phyloP scores from a whole-genome alignment of 306 rosid genomes.

The Cyclanthera cordifolia region DNA sequence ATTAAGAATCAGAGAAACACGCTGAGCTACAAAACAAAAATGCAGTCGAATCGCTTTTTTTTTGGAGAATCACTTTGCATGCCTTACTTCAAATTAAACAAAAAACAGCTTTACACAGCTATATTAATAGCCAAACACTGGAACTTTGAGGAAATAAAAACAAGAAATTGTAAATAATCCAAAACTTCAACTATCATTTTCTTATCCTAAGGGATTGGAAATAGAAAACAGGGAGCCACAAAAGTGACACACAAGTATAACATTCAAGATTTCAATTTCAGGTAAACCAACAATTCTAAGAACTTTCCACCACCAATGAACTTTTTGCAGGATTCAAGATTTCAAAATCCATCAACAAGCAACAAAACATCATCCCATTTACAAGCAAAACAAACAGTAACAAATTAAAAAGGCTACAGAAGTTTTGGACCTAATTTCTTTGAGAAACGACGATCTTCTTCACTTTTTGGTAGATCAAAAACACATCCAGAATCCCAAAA shows the following conservation, averaged over 20 bases:
- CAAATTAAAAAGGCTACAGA: neutral
- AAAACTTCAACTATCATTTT: neutral
- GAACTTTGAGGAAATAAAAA: neutral
- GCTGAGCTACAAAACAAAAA: no score
- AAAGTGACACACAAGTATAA: neutral
- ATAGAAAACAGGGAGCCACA: neutral
- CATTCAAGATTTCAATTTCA: neutral
- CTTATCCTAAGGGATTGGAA: neutral
- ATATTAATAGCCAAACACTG: neutral
- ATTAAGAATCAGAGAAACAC: no score
- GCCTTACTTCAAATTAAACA: neutral
- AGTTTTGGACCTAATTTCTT: neutral
- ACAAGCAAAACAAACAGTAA: neutral
- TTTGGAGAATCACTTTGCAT: neutral
- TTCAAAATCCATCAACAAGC: neutral
- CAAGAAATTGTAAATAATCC: neutral
- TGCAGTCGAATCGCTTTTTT: no score
- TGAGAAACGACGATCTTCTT: neutral
- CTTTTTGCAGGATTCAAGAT: neutral
- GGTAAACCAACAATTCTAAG: neutral
- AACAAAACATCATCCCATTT: neutral
- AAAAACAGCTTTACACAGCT: neutral
- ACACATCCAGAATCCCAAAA: neutral
- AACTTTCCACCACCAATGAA: slow-evolving; percentile 1
- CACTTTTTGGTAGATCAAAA: neutral